Evolutionary conservation across 768 basidiomycete species (phyloP), one percentile per base, ranked within the genome.

Genomic region (Podaxis rugospora): DNA sequence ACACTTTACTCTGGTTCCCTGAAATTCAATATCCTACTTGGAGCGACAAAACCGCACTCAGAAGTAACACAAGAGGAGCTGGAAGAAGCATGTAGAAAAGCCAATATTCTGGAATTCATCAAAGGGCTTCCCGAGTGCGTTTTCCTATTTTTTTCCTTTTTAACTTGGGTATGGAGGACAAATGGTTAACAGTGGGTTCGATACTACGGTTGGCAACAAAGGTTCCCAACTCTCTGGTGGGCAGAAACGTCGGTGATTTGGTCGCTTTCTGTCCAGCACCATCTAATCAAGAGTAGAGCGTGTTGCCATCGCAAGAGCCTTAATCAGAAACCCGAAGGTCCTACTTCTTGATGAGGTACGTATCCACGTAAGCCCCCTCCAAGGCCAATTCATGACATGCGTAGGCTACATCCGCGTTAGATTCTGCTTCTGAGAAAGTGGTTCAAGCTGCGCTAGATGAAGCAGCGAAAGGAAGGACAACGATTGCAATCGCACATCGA

Each of bases 401-500:
- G 18, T 25, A 74, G 69, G 90, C 90, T 3, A 92, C 90, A 2
- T 91, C 89, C 23, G 90, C 92, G 1, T 78, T 94, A 27, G 92
- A 93, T 68, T 89, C 88, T 0, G 84, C 84, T 65, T 90, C 88
- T 10, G 93, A 94, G 72, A 89, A 89, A 71, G 86, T 95, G 51
- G 94, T 96, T 2, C 94, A 96, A 67, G 86, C 81, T 2, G 94
- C 95, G 2, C 80, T 96, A 18, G 94, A 96, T 71, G 80, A 84
- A 65, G 94, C 93, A 11, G 86, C 92, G 3, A 88, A 84, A 72
- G 93, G 93, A 25, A 82, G 94, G 51, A 93, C 93, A 6, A 95
- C 92, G 1, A 86, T 93, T 57, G 89, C 93, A 11, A 93, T 96
- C 59, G 94, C 94, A 1, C 95, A 96, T 72, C 82, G 94, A 46